These are phyloP conservation scores for Rhynchosporium agropyri DNA, from an alignment of 2,329 filamentous ascomycete species.

Conservation along the genomic window DNA sequence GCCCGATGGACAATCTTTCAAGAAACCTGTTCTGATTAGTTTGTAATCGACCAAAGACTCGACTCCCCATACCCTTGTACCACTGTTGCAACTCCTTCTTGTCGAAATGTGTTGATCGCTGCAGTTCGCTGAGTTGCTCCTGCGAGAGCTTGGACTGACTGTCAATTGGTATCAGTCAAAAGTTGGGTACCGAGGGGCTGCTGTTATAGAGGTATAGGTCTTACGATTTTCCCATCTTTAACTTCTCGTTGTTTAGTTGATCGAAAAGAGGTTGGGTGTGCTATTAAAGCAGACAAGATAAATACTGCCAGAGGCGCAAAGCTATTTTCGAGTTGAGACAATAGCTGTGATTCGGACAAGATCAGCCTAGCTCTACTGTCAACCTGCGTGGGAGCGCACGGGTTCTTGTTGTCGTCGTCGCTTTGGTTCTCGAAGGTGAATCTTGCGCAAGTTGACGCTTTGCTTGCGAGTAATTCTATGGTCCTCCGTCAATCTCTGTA, in stretches of 20 bases:
- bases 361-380: background rate
- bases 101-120: slow-evolving; percentile 97
- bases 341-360: background rate
- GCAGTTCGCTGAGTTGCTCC: slow-evolving; percentile 91
- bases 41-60: slow-evolving; percentile 6
- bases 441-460: slow-evolving; percentile 5
- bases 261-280: background rate
- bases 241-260: slow-evolving; percentile 10
- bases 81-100: slow-evolving; percentile 99
- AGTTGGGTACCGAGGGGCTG: background rate
- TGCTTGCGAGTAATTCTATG: slow-evolving; percentile 1
- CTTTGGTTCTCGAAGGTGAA: background rate
- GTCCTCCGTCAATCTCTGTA: background rate
- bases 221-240: slow-evolving; percentile 58
- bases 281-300: background rate
- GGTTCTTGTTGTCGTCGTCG: background rate
- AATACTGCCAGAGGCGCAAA: slow-evolving; percentile 17
- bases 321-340: background rate
- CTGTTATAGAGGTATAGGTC: slow-evolving; percentile 38
- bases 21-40: slow-evolving; percentile 67
- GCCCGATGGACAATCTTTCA: slow-evolving; percentile 96
- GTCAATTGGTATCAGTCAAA: slow-evolving; percentile 21
- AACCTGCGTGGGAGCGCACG: slow-evolving; percentile 3
- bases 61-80: slow-evolving; percentile 81
- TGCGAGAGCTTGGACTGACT: slow-evolving; percentile 99